phyloP scores from a whole-genome alignment of 257 asterid genomes.

The Solanum piurae region DNA sequence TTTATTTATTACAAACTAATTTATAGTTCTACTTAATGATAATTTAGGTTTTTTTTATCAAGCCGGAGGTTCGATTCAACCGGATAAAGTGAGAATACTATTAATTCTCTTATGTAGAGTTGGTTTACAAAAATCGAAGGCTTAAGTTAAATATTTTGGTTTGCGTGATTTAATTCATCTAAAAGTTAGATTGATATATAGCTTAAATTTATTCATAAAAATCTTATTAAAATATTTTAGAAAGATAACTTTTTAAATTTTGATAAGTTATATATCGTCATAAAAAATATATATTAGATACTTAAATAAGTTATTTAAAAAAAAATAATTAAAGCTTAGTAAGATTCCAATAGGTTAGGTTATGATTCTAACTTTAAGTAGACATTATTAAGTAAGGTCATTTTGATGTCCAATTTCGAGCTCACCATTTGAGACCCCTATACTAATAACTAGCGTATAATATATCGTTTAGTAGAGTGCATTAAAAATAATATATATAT shows the following conservation, averaged over 20 bases:
- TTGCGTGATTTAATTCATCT: background rate
- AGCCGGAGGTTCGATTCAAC: background rate
- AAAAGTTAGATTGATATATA: background rate
- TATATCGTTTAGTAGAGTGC: background rate
- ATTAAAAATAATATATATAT: too few relatives aligned
- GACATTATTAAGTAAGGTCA: background rate
- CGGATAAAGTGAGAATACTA: background rate
- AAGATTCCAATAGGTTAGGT: background rate
- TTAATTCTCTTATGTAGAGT: background rate
- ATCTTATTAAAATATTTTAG: background rate
- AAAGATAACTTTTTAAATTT: background rate
- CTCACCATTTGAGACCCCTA: background rate
- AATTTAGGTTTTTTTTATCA: background rate
- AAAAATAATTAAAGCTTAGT: background rate
- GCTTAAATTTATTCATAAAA: background rate
- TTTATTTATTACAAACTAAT: background rate
- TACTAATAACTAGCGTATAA: background rate
- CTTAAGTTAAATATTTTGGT: background rate
- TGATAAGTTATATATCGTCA: background rate
- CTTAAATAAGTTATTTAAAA: background rate
- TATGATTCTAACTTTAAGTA: background rate
- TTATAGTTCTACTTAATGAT: background rate
- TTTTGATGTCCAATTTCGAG: background rate
- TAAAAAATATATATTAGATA: background rate
- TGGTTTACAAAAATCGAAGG: background rate